Evolutionary conservation across 1,284 basidiomycete genomes (phyloP).

Genomic region (Ustilago esculenta): DNA sequence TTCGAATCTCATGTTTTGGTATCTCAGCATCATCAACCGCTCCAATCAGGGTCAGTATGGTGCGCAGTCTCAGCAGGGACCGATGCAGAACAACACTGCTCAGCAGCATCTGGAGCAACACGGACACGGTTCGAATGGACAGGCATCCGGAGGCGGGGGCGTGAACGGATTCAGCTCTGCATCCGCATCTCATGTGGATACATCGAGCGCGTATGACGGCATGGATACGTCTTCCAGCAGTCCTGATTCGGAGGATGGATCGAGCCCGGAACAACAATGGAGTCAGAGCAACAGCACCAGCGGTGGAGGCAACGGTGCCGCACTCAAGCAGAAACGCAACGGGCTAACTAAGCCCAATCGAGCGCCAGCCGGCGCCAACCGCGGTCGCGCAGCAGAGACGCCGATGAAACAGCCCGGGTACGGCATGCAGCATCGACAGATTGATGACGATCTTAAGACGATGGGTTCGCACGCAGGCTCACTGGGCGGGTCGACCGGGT

Average conservation of each 20-base stretch:
- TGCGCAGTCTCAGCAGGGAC: conserved; percentile 59
- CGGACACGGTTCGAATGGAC: conserved; percentile 1
- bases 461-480: conserved; percentile 23
- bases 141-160: conserved; percentile 1
- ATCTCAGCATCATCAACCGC: conserved; percentile 94
- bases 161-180: conserved; percentile 8
- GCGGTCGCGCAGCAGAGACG: conserved; percentile 78
- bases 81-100: conserved; percentile 6
- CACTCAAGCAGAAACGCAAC: conserved; percentile 32
- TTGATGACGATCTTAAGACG: conserved; percentile 77
- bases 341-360: conserved; percentile 58
- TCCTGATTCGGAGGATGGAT: conserved; percentile 24
- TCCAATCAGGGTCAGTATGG: conserved; percentile 67
- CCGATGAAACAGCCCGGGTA: conserved; percentile 88
- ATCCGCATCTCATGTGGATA: conserved; percentile 16
- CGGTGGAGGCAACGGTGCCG: conserved; percentile 13
- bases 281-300: conserved; percentile 11
- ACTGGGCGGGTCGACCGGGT: conserved; percentile 23
- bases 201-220: conserved; percentile 34
- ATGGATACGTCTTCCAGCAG: conserved; percentile 25
- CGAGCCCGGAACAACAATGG: conserved; percentile 26
- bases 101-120: conserved; percentile 7
- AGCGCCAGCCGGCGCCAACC: conserved; percentile 43
- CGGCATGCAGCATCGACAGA: conserved; percentile 88
- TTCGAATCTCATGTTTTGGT: conserved; percentile 99